Conservation (phyloP, 2,329 filamentous ascomycete genomes). For the Gaeumannomyces sp. region DNA sequence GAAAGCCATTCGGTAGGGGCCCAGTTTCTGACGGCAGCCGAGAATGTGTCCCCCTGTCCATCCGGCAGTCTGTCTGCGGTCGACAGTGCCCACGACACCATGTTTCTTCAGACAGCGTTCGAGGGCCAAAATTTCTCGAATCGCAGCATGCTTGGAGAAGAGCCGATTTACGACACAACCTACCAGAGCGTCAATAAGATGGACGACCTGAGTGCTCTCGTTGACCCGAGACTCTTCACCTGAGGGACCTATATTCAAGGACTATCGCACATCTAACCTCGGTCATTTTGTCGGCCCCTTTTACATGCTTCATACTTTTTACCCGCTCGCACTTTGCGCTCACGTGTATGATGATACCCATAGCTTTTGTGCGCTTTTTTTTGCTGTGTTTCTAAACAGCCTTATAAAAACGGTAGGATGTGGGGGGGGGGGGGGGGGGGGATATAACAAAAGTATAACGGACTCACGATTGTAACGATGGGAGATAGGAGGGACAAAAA, state of each 20-base stretch:
- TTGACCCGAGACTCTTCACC: constrained; percentile 5
- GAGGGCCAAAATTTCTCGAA: background rate
- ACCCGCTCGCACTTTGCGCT: background rate
- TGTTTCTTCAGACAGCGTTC: background rate
- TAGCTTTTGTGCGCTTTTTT: background rate
- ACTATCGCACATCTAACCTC: background rate
- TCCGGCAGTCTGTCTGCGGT: background rate
- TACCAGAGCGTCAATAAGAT: background rate
- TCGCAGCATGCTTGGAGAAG: background rate
- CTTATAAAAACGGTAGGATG: background rate
- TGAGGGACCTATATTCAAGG: background rate
- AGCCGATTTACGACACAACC: background rate
- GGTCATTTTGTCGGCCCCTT: background rate
- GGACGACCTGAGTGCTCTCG: background rate
- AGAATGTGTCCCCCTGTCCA: background rate
- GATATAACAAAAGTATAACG: background rate
- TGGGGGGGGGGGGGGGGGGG: too few species aligned
- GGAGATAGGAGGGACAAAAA: background rate
- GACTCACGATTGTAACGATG: background rate
- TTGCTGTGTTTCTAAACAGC: background rate
- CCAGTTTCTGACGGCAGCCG: background rate
- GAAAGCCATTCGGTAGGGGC: background rate
- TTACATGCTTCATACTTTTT: background rate
- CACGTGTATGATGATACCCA: background rate
- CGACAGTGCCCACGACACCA: background rate